Evolutionary conservation across 805 yeast species (phyloP), one percentile per base, ranked within the genome.

Genomic region (Nakazawaea wickerhamii): DNA sequence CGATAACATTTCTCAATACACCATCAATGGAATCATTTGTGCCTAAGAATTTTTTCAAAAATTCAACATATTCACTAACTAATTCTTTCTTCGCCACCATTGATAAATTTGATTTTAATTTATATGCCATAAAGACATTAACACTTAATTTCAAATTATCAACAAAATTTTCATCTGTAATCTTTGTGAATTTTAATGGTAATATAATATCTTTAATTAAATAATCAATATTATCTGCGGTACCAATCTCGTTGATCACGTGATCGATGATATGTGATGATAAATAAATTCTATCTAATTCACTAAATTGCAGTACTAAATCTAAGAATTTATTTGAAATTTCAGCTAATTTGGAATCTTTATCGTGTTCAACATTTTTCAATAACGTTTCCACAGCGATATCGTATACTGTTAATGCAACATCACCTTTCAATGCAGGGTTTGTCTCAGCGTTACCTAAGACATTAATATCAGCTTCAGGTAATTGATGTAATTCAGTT

Each of bases 401-500:
- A 67, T 91, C 79, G 67, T 80, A 78, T 49, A 91, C 72, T 0
- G 85, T 73, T 44, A 82, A 59, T 1, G 84, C 84, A 42, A 84
- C 70, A 54, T 83, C 88, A 43, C 93, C 91, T 46, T 75, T 73
- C 45, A 84, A 59, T 0, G 88, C 91, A 6, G 91, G 90, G 53
- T 84, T 84, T 20, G 87, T 77, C 38, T 86, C 95, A n/a, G 83
- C 81, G 48, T 80, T 79, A 20, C 96, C 97, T 50, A 90, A 68
- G 71, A 87, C 80, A 53, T 79, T 81, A 68, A 87, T 71, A 56
- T 89, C 93, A 25, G 89, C 85, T 49, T 89, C 96, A 0, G 97
- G 96, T 48, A 90, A 70, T 40, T 75, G 73, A 44, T 81, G 78
- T 55, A 90, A 68, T 53, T 79, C 77, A 44, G 75, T 77, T 49